Conservation (phyloP, 768 basidiomycete genomes). For the Hortiboletus campestris region DNA sequence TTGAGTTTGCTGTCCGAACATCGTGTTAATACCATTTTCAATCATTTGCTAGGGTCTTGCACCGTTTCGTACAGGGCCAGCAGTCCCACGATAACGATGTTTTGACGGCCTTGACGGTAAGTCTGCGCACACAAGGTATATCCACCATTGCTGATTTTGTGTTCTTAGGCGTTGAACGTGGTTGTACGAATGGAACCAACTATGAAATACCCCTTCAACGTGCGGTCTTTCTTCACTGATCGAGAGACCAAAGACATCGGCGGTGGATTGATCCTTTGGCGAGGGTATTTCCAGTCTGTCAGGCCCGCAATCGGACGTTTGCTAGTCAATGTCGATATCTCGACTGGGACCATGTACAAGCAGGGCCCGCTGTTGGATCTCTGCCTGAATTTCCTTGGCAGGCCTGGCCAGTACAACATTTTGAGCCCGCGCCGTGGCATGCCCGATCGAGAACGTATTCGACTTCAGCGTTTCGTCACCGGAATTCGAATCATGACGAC, state of each 20-base stretch:
- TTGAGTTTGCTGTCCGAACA: constrained; percentile 20
- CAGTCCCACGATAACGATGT: constrained; percentile 70
- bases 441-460: constrained; percentile 50
- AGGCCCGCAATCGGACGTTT: constrained; percentile 63
- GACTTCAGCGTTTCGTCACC: constrained; percentile 54
- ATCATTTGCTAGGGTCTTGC: constrained; percentile 48
- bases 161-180: constrained; percentile 63
- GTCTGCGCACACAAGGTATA: constrained; percentile 8
- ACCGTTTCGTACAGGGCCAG: constrained; percentile 59
- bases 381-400: constrained; percentile 54
- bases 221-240: constrained; percentile 71
- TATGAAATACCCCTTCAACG: constrained; percentile 65
- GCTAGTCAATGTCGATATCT: constrained; percentile 75
- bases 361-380: constrained; percentile 57
- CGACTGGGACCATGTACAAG: constrained; percentile 74
- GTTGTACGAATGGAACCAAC: constrained; percentile 75
- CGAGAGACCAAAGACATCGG: constrained; percentile 55
- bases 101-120: constrained; percentile 62
- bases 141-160: neutral
- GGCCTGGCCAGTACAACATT: constrained; percentile 26
- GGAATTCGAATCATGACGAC: constrained; percentile 50
- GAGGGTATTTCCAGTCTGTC: constrained; percentile 80
- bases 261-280: constrained; percentile 66
- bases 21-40: constrained; percentile 2
- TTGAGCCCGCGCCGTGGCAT: constrained; percentile 42